Evolutionary conservation across 2,329 filamentous ascomycete species (phyloP), one percentile per base, ranked within the genome.

Genomic region (Pyrenochaeta sp.): DNA sequence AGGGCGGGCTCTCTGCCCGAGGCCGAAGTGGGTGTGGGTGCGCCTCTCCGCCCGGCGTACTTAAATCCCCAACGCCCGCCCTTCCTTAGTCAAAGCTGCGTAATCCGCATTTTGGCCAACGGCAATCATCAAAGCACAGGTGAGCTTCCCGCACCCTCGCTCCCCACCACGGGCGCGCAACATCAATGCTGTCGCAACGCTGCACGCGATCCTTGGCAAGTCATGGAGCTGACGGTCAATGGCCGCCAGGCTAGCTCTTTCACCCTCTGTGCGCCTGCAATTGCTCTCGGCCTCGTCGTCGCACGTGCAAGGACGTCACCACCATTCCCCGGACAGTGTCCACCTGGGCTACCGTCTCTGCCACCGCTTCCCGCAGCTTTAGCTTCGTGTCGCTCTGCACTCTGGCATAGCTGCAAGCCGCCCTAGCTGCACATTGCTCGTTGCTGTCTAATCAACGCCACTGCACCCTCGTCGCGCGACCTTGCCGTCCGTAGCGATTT

Each of bases 21-120:
- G 23, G 32, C 45, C 39, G 27, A 48, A 42, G 23, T 15, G 31
- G 12, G 17, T 29, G 23, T 14, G 17, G n/a, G 29, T 18, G 12
- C 18, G 35, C 33, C 32, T 18, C 32, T 3, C 17, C 49, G 40
- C 35, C 49, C 21, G 41, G 21, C 21, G 23, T 58, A 56, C 51
- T 54, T 55, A 53, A 53, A 56, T 40, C 48, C 37, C 49, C 45
- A 45, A 36, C 51, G 46, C 44, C 54, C 57, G 43, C 50, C 46
- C 58, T n/a, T 49, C 48, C 53, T 63, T 63, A 63, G 60, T 63
- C 60, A 63, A 53, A 53, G 51, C 60, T 63, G 57, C 51, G 51
- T 63, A 60, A 63, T 62, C 60, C 49, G 46, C 57, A 46, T 57
- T 45, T 48, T 49, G 50, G 50, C 59, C 56, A 60, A 61, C 58